A percentile compares a stretch with the other conserved stretches of the same genome.
phyloP scores from a whole-genome alignment of 441 rosid genomes.

The Erodium moschatum region DNA sequence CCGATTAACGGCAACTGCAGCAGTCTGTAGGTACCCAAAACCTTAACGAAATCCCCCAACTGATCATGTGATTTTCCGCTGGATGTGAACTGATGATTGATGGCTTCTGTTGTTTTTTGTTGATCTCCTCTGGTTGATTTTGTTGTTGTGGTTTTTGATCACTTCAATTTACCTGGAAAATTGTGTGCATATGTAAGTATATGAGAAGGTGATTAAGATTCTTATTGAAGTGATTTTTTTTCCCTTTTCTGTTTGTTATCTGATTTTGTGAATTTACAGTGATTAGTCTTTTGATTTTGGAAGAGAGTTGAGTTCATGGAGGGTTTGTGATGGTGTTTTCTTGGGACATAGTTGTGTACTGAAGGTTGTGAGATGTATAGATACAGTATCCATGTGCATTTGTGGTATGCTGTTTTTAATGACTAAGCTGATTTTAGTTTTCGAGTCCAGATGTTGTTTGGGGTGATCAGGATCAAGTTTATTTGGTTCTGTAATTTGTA shows the following conservation, averaged over 20 bases:
- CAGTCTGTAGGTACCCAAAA: neutral
- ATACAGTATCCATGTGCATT: neutral
- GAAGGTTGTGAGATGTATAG: neutral
- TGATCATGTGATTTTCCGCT: slow-evolving; percentile 4
- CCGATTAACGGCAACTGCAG: slow-evolving; percentile 9
- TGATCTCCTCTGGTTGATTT: neutral
- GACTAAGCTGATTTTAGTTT: neutral
- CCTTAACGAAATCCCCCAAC: neutral
- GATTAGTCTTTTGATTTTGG: neutral
- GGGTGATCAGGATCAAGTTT: neutral
- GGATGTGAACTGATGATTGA: neutral
- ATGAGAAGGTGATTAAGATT: neutral
- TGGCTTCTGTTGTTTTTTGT: neutral
- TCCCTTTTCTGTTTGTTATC: neutral
- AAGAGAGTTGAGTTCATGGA: neutral
- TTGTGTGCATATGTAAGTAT: neutral
- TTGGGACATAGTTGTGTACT: neutral
- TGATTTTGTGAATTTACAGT: neutral
- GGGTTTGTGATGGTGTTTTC: neutral
- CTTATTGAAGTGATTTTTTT: slow-evolving; percentile 2
- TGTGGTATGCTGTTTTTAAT: neutral
- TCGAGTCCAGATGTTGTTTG: neutral
- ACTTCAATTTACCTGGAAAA: slow-evolving; percentile 3
- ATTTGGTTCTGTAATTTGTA: neutral
- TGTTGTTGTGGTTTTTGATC: neutral